These are phyloP conservation scores for Mycena haematopus DNA, from an alignment of 768 basidiomycete genomes.

Conservation along the genomic window DNA sequence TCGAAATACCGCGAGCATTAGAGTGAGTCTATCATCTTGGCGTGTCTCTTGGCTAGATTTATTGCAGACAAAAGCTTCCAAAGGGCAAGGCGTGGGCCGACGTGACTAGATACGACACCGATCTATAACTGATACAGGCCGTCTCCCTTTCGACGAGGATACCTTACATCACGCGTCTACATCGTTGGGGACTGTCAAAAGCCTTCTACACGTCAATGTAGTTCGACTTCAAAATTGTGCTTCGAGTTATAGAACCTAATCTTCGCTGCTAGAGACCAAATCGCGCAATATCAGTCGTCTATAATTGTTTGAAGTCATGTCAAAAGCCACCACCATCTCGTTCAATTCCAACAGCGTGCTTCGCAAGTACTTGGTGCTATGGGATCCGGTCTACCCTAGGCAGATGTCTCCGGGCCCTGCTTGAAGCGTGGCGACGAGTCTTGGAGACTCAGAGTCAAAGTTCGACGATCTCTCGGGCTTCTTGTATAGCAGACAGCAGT, in stretches of 20 bases:
- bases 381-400: not conserved
- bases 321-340: not conserved
- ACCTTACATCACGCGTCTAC: not conserved
- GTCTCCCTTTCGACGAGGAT: not conserved
- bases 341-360: not conserved
- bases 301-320: not conserved
- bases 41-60: constrained; percentile 19
- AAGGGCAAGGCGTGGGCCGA: constrained; percentile 42
- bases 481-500: constrained; percentile 1
- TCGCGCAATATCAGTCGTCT: not conserved
- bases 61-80: constrained; percentile 24
- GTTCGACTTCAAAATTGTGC: not conserved
- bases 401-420: not conserved
- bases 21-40: constrained; percentile 42
- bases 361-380: not conserved
- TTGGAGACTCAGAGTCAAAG: not conserved
- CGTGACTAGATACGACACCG: constrained; percentile 24
- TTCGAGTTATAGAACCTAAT: not conserved
- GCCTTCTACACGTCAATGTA: not conserved
- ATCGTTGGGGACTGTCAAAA: not conserved
- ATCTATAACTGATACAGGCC: constrained; percentile 5
- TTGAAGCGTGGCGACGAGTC: constrained; percentile 6
- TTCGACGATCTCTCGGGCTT: not conserved
- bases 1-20: constrained; percentile 52
- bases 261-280: not conserved